Base-by-base conservation (phyloP, 768 basidiomycete genomes). In the Suillus fuscotomentosus region DNA sequence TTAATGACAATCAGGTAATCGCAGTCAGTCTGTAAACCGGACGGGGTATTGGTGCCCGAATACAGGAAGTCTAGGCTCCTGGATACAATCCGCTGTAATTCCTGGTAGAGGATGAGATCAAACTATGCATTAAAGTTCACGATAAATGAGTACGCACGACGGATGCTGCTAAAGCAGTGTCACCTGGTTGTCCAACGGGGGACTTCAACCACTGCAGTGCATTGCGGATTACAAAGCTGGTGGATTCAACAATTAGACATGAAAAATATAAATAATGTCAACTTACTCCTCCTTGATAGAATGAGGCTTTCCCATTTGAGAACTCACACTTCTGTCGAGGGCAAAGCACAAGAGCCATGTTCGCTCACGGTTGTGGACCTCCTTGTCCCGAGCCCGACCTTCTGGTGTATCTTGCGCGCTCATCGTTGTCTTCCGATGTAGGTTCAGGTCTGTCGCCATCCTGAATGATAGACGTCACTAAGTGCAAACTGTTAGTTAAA, bases 271-370 rank as follows among this genome's bases (percentile, higher is more conserved):
- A n/a, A 48, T 57, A 9, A 57, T 7, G 57, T 22, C 43, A 34
- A 83, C 93, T 69, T 73, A 95, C 93, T 99, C 97, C 77, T 98
- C 97, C 73, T 90, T 88, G 68, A 98, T 89, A 3, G 90, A 88
- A 72, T 92, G 88, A 4, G 97, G 97, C 78, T 97, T 98, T 51
- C 96, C 96, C 94, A 98, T 94, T 77, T 97, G 95, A 0, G 96
- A 92, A 69, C 94, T 93, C 64, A 91, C 84, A 70, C 95, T 97
- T 66, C 94, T 84, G 74, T 98, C 96, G 41, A 97, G 82, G 63
- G 84, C 85, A 74, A 88, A 95, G 70, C 92, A 95, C 65, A 94
- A 76, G 59, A 97, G 80, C 97, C 97, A 99, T 10, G 95, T 94
- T 56, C 97, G 81, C 77, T 99, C 96, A 53, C 97, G 87, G 75